phyloP scores from a whole-genome alignment of 495 filamentous ascomycete genomes.

The Chaetomium fimeti region DNA sequence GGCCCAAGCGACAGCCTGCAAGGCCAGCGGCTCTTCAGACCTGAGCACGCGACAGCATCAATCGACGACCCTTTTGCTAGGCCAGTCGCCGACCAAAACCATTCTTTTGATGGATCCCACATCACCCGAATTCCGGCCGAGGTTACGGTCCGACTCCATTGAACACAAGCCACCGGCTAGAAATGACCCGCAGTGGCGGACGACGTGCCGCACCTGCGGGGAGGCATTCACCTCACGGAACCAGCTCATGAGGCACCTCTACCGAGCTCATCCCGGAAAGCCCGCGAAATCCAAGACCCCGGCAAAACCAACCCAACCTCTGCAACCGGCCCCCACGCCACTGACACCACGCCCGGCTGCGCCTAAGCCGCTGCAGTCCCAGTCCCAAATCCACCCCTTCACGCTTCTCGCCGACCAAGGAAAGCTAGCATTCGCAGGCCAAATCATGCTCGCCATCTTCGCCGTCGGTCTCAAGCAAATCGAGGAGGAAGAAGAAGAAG shows the following conservation, averaged over 20 bases:
- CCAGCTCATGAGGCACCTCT: conserved; percentile 16
- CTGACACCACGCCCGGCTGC: background rate
- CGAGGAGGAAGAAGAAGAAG: background rate
- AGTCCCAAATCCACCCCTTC: conserved; percentile 1
- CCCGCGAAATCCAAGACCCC: background rate
- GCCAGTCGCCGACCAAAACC: conserved; percentile 14
- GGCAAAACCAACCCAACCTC: background rate
- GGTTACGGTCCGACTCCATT: background rate
- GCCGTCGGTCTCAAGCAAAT: background rate
- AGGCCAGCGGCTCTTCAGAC: conserved; percentile 9
- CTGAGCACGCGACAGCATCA: background rate
- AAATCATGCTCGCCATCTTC: background rate
- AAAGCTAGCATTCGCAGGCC: background rate
- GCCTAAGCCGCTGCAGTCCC: background rate
- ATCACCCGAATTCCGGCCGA: background rate
- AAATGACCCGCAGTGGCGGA: conserved; percentile 6
- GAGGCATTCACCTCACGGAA: conserved; percentile 8
- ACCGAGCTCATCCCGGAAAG: background rate
- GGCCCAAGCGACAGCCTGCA: background rate
- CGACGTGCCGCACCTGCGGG: conserved; percentile 6
- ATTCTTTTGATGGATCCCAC: background rate
- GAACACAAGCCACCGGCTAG: background rate
- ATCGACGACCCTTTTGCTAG: conserved; percentile 16
- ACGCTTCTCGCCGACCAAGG: background rate
- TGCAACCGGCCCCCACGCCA: background rate